Conservation (phyloP, 2,329 filamentous ascomycete genomes). For the Harringtonia lauricola region DNA sequence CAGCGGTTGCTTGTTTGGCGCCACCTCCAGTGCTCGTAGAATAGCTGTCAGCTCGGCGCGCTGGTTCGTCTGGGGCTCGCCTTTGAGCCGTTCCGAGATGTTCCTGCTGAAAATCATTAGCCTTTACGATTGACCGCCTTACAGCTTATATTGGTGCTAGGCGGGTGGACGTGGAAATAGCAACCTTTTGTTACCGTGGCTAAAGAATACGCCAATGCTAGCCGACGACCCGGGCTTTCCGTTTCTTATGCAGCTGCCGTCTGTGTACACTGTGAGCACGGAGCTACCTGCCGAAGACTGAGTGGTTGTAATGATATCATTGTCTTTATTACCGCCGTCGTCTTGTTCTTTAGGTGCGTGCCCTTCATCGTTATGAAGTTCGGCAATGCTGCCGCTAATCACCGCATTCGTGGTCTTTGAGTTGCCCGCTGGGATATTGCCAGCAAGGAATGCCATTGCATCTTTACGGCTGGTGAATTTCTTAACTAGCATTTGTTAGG, state of each 20-base stretch:
- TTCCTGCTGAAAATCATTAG: conserved; percentile 27
- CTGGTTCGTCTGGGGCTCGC: conserved; percentile 79
- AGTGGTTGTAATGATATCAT: conserved; percentile 47
- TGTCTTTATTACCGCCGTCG: too few species aligned
- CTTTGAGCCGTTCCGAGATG: conserved; percentile 64
- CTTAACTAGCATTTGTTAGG: conserved; percentile 32
- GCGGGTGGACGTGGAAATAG: too few species aligned
- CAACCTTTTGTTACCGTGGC: conserved; percentile 42
- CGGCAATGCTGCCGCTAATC: too few species aligned
- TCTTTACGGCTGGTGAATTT: conserved; percentile 64
- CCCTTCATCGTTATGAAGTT: too few species aligned
- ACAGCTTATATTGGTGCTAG: too few species aligned
- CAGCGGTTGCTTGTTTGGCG: conserved; percentile 55
- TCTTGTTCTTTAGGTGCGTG: too few species aligned
- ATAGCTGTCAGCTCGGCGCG: conserved; percentile 91
- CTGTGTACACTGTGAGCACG: conserved; percentile 44
- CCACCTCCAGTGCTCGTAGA: conserved; percentile 67
- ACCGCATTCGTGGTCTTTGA: conserved; percentile 38
- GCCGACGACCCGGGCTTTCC: conserved; percentile 42
- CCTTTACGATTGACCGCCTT: too few species aligned
- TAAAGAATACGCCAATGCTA: conserved; percentile 56
- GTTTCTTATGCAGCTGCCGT: conserved; percentile 51
- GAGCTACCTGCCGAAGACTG: conserved; percentile 46
- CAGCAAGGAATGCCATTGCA: conserved; percentile 66
- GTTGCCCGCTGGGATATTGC: conserved; percentile 34